Conservation (phyloP, 2,329 filamentous ascomycete genomes). For the Peltaster fructicola region DNA sequence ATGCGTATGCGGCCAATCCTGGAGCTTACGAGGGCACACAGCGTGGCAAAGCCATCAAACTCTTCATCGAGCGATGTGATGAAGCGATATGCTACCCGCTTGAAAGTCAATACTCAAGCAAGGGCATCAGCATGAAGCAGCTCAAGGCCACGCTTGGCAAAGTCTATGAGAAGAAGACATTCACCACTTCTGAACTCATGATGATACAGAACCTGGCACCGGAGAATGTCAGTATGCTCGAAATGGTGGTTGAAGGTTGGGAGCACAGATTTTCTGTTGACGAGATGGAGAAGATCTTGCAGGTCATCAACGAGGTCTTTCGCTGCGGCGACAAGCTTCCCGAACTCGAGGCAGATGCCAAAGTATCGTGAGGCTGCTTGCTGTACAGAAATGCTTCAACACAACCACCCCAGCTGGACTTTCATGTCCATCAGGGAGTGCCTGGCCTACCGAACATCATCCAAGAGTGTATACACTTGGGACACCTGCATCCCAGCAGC, state of each 20-base stretch:
- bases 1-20: slow-evolving; percentile 15
- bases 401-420: too few species aligned
- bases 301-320: slow-evolving; percentile 11
- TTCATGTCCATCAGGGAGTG: too few species aligned
- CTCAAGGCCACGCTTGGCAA: slow-evolving; percentile 11
- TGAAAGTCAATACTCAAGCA: slow-evolving; percentile 10
- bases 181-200: slow-evolving; percentile 19
- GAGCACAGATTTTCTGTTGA: slow-evolving; percentile 17
- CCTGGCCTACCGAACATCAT: too few species aligned
- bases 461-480: too few species aligned
- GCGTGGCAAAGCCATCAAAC: slow-evolving; percentile 4
- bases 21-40: slow-evolving; percentile 11
- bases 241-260: slow-evolving; percentile 20
- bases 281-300: slow-evolving; percentile 16
- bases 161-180: slow-evolving; percentile 15
- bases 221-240: slow-evolving; percentile 15
- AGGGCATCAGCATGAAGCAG: slow-evolving; percentile 3
- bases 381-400: too few species aligned
- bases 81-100: slow-evolving; percentile 12
- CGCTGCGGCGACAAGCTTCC: slow-evolving; percentile 6
- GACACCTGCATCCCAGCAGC: too few species aligned
- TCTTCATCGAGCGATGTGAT: slow-evolving; percentile 10
- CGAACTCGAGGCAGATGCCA: too few species aligned
- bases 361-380: too few species aligned
- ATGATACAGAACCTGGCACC: slow-evolving; percentile 19